Conservation (phyloP, 495 filamentous ascomycete species). For the Trichoderma asperelloides region DNA sequence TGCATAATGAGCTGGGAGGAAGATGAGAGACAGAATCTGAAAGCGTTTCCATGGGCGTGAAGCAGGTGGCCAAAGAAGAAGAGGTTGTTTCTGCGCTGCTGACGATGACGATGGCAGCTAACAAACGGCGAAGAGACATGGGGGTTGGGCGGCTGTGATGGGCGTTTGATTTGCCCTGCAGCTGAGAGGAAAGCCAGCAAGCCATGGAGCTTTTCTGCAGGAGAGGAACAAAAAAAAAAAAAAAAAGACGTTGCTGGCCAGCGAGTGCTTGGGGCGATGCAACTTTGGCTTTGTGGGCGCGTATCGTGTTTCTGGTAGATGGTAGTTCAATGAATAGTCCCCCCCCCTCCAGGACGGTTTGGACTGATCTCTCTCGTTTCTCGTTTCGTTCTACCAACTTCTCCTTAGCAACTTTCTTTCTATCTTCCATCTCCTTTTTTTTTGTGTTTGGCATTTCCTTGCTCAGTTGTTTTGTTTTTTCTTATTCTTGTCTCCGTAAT, state of each 20-base stretch:
- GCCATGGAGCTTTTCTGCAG: too few relatives aligned
- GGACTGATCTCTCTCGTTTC: neutral
- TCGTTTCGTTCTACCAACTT: neutral
- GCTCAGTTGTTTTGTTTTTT: neutral
- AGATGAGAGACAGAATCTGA: neutral
- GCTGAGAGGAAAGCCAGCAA: too few relatives aligned
- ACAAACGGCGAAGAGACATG: too few relatives aligned
- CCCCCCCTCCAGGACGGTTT: too few relatives aligned
- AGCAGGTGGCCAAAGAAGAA: neutral
- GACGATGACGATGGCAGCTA: neutral
- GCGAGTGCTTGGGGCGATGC: too few relatives aligned
- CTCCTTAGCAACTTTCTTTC: neutral
- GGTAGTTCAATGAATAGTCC: neutral
- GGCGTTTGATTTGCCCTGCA: conserved; percentile 1
- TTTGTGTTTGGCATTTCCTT: neutral
- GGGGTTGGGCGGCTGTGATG: neutral
- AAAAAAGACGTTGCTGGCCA: too few relatives aligned
- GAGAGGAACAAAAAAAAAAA: too few relatives aligned
- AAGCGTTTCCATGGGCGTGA: too few relatives aligned
- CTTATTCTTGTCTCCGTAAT: neutral
- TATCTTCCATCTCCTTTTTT: neutral
- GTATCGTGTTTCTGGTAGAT: neutral
- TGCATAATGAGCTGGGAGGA: neutral
- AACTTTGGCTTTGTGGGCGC: too few relatives aligned
- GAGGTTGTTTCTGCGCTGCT: neutral